Evolutionary conservation across 441 rosid species (phyloP), one percentile per base, ranked within the genome.

Genomic region (Sinapis alba): DNA sequence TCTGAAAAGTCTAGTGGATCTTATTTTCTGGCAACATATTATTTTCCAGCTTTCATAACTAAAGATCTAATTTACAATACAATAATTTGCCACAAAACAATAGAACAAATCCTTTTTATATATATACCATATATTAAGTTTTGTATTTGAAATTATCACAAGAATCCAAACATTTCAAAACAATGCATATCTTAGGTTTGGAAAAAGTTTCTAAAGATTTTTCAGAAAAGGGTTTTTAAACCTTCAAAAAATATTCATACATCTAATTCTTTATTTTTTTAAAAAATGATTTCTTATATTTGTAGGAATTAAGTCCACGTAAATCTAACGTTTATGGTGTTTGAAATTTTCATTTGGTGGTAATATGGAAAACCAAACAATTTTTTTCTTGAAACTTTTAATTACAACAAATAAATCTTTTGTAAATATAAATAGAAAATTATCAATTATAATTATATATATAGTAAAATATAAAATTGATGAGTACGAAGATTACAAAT

Each of bases 1-100:
- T 64, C 30, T 69, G 50, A 54, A 56, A 65, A 73, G 47, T 73
- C 64, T 62, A 34, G 18, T 43, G 56, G 50, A 16, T 63, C 38
- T 12, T 24, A 13, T 56, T 24, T 24, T 45, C 15, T 4, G 28
- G 60, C 34, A 57, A 57, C 19, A 57, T 24, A 27, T 57, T 12
- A 6, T 57, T 57, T 57, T 57, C 59, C 65, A 26, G 58, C 77
- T 30, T 72, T 66, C 43, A 63, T 53, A 50, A 10, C n/a, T 28
- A 8, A 60, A 60, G 8, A 41, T 63, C 11, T 21, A 18, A 32
- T 10, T 4, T 61, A 32, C 10, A 62, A 34, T 62, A 19, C 13
- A 36, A 36, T 13, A 36, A 36, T 36, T 36, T 36, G 13, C 43
- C 43, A 11, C 13, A 43, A 41, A 43, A 43, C 16, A 43, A 43